phyloP scores from a whole-genome alignment of 176 grass and related monocot species.

The Aegilops speltoides region DNA sequence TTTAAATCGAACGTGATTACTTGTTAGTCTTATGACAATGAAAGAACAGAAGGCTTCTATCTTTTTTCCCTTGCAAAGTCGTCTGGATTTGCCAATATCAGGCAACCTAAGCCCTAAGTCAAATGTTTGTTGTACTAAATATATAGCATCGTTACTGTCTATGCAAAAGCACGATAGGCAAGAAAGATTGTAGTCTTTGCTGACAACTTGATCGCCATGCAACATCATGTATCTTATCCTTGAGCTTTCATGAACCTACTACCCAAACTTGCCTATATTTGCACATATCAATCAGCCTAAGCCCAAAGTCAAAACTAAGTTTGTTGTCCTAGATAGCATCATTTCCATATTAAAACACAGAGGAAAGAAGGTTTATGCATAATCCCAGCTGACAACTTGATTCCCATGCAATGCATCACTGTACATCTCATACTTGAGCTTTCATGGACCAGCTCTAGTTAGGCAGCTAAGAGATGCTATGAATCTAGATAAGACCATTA shows the following conservation, averaged over 20 bases:
- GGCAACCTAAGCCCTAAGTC: not conserved
- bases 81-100: not conserved
- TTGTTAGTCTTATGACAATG: slow-evolving; percentile 17
- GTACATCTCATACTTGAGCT: not conserved
- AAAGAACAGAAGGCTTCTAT: not conserved
- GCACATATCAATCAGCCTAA: too few relatives aligned
- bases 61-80: not conserved
- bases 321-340: too few relatives aligned
- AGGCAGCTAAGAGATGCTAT: not conserved
- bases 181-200: not conserved
- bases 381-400: not conserved
- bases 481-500: not conserved
- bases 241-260: not conserved
- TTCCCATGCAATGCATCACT: not conserved
- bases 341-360: too few relatives aligned
- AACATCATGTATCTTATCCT: not conserved
- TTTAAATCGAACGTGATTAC: not conserved
- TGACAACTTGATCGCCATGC: not conserved
- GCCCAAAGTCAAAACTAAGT: too few relatives aligned
- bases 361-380: too few relatives aligned
- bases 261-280: too few relatives aligned
- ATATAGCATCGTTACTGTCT: not conserved
- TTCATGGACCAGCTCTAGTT: not conserved
- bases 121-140: not conserved
- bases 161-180: not conserved